Conservation (phyloP, 2,329 filamentous ascomycete genomes). For the Trichoderma cornu-damae region DNA sequence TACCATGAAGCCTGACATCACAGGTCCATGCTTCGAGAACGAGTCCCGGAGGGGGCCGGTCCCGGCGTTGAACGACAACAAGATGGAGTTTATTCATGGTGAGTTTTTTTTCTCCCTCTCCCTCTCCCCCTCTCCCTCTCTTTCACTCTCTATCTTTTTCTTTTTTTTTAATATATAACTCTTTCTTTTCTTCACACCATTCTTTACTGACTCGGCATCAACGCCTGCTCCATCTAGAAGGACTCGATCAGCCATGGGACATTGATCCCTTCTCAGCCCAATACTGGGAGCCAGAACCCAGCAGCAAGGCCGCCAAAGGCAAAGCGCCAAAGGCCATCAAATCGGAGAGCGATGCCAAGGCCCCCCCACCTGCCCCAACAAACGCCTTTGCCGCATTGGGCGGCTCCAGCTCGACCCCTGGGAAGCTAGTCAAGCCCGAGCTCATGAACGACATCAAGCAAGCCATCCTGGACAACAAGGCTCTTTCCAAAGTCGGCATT, state of each 20-base stretch:
- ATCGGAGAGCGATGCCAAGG: constrained; percentile 24
- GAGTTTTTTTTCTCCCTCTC: constrained; percentile 30
- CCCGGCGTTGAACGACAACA: constrained; percentile 54
- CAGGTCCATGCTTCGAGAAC: constrained; percentile 80
- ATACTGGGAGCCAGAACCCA: constrained; percentile 63
- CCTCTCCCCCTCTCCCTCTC: too few species aligned
- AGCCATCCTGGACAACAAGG: constrained; percentile 38
- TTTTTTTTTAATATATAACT: too few species aligned
- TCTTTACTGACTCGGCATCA: too few species aligned
- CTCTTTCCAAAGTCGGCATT: constrained; percentile 39
- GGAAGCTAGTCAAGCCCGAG: constrained; percentile 36
- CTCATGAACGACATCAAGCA: constrained; percentile 40
- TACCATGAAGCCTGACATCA: constrained; percentile 69
- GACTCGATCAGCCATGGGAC: constrained; percentile 43
- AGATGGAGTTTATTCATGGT: constrained; percentile 72
- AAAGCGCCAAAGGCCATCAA: constrained; percentile 7
- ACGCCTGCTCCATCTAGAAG: constrained; percentile 32
- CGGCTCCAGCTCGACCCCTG: constrained; percentile 19
- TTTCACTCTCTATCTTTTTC: too few species aligned
- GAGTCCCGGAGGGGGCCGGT: constrained; percentile 41
- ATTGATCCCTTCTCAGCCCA: constrained; percentile 80
- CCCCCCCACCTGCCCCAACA: constrained; percentile 32
- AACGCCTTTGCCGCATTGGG: constrained; percentile 37
- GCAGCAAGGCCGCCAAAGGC: constrained; percentile 20
- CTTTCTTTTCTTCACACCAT: too few species aligned